phyloP scores from a whole-genome alignment of 1,284 basidiomycete species.

The Butyriboletus appendiculatus region DNA sequence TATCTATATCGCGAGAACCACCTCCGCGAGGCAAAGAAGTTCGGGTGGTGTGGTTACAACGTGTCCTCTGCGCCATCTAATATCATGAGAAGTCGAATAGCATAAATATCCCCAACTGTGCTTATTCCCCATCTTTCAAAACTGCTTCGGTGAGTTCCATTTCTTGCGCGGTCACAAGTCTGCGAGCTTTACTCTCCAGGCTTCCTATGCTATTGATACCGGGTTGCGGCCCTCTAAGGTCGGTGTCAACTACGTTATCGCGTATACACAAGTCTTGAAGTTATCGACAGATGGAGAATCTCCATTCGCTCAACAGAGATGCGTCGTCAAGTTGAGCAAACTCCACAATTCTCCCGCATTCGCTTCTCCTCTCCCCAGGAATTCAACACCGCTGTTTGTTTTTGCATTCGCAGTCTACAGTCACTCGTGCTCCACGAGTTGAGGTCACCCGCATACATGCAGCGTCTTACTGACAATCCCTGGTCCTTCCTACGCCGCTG shows the following conservation, averaged over 20 bases:
- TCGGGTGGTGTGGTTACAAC: slow-evolving; percentile 11
- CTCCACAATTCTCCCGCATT: not conserved
- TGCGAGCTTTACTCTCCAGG: slow-evolving; percentile 5
- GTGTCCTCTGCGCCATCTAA: slow-evolving; percentile 12
- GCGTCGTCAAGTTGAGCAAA: not conserved
- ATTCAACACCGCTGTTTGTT: not conserved
- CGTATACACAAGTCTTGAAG: not conserved
- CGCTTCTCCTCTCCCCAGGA: not conserved
- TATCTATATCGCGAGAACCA: not conserved
- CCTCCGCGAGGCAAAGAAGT: slow-evolving; percentile 25
- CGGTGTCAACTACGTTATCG: not conserved
- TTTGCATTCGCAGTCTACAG: not conserved
- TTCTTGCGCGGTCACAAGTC: slow-evolving; percentile 5
- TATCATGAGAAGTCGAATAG: slow-evolving; percentile 1
- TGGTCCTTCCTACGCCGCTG: not conserved
- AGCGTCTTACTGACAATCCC: not conserved
- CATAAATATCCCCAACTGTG: slow-evolving; percentile 21
- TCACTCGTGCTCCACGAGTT: not conserved
- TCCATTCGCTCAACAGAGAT: not conserved
- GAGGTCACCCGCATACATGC: slow-evolving; percentile 3
- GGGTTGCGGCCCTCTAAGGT: not conserved
- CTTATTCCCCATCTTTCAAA: slow-evolving; percentile 7
- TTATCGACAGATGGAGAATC: not conserved
- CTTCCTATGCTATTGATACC: slow-evolving; percentile 7
- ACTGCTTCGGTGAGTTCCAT: slow-evolving; percentile 11